Evolutionary conservation across 1,284 basidiomycete species (phyloP).

Genomic region (Phylloboletellus chloephorus): DNA sequence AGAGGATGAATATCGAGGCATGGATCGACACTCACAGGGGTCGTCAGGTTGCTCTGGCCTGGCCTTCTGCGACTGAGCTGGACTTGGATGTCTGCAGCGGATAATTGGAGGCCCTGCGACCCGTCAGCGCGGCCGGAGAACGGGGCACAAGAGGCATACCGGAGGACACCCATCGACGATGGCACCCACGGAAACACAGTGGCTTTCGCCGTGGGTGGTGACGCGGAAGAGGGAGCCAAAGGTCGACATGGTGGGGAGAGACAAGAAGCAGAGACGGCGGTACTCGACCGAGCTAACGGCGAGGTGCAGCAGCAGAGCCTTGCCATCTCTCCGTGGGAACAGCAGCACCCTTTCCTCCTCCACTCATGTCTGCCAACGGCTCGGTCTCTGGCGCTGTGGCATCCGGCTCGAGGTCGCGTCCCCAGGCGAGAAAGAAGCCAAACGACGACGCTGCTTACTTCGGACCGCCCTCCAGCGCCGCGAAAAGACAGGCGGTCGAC

Average conservation of each 20-base stretch:
- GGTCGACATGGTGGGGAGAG: slow-evolving; percentile 69
- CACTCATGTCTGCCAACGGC: slow-evolving; percentile 36
- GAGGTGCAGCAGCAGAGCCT: slow-evolving; percentile 7
- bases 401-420: slow-evolving; percentile 50
- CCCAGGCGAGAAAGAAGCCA: slow-evolving; percentile 51
- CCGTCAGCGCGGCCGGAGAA: slow-evolving; percentile 12
- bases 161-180: slow-evolving; percentile 98
- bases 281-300: slow-evolving; percentile 22
- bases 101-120: slow-evolving; percentile 74
- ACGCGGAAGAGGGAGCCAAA: slow-evolving; percentile 90
- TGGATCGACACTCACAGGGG: slow-evolving; percentile 61
- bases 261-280: slow-evolving; percentile 13
- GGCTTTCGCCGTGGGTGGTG: slow-evolving; percentile 96
- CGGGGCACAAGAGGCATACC: slow-evolving; percentile 41
- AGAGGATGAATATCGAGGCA: slow-evolving; percentile 5
- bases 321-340: slow-evolving; percentile 23
- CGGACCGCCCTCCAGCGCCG: slow-evolving; percentile 42
- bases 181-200: slow-evolving; percentile 94
- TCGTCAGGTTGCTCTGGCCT: slow-evolving; percentile 95
- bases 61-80: slow-evolving; percentile 92
- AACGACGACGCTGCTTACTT: slow-evolving; percentile 63
- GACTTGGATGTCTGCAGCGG: slow-evolving; percentile 81
- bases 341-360: neutral
- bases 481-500: slow-evolving; percentile 56
- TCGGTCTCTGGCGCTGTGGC: slow-evolving; percentile 27